Base-by-base conservation (phyloP, 139 green algal species). In the Chlorella vulgaris region DNA sequence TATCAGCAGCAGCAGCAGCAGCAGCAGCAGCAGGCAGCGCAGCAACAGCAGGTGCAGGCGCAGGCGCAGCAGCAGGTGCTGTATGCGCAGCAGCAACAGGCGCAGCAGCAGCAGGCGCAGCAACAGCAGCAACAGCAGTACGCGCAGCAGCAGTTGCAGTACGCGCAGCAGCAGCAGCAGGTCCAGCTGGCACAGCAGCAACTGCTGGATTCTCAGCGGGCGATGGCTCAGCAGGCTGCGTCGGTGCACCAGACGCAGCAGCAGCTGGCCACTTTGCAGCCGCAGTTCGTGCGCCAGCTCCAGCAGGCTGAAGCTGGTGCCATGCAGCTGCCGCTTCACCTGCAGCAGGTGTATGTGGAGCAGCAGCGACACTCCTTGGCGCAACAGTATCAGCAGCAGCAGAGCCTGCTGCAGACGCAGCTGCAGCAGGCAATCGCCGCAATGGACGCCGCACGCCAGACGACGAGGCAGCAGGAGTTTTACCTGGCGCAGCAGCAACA, bases 61-160 rank as follows among this genome's bases (percentile, higher is more conserved):
- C n/a, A n/a, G n/a, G n/a, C 33, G 22, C 38, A 21, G 36, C 66
- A 36, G 38, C 18, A 36, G 28, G 36, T 36, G 6, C 22, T n/a
- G 29, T 29, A 10, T n/a, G 28, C 29, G 6, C 62, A 31, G 31
- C 62, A 36, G 28, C n/a, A 62, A 36, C 40, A 62, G 39, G 40
- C 5, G 69, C 31, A 58, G 19, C 62, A 35, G 29, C 29, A 50
- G 42, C 38, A 66, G 60, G 38, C 2, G 35, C 58, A 33, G 29
- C 65, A 55, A 38, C 74, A 75, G 42, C 74, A 81, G 29, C 40
- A 67, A 35, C 53, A 55, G 58, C 61, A 69, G 4, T 33, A 66
- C 38, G 33, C 43, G 65, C 68, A 76, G 28, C 78, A 79, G 7
- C 47, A 43, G 42, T 55, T 77, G 33, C 43, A 77, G 43, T 29